These are phyloP conservation scores for Teratosphaeria zuluensis DNA, from an alignment of 2,329 filamentous ascomycete genomes.

Conservation along the genomic window DNA sequence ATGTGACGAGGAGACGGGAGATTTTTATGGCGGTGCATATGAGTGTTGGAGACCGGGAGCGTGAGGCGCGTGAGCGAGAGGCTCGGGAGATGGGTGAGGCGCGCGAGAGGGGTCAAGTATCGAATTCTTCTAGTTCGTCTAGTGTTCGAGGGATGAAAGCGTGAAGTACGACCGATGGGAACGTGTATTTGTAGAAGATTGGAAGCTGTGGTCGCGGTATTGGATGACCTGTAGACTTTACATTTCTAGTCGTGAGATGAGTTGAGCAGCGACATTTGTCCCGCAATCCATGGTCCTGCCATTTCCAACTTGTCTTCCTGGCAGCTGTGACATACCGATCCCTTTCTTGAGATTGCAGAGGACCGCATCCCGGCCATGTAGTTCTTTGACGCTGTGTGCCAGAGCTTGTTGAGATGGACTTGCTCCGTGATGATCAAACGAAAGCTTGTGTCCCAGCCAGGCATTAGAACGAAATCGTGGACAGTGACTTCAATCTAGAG, in stretches of 20 bases:
- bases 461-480: background rate
- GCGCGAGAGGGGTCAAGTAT: background rate
- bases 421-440: background rate
- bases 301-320: background rate
- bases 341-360: background rate
- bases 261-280: background rate
- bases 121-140: background rate
- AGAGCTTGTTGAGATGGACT: background rate
- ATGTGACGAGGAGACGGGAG: conserved; percentile 4
- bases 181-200: too few species aligned
- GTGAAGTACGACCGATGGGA: background rate
- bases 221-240: background rate
- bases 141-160: background rate
- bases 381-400: background rate
- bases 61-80: background rate
- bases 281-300: background rate
- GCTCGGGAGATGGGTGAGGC: background rate
- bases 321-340: background rate
- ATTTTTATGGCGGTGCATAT: background rate
- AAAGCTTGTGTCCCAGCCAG: background rate
- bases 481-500: background rate
- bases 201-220: too few species aligned
- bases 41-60: background rate
- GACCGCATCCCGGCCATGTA: background rate
- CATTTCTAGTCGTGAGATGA: background rate